Conservation (phyloP, 176 grass and related monocot genomes). For the Echinochloa phyllopogon region DNA sequence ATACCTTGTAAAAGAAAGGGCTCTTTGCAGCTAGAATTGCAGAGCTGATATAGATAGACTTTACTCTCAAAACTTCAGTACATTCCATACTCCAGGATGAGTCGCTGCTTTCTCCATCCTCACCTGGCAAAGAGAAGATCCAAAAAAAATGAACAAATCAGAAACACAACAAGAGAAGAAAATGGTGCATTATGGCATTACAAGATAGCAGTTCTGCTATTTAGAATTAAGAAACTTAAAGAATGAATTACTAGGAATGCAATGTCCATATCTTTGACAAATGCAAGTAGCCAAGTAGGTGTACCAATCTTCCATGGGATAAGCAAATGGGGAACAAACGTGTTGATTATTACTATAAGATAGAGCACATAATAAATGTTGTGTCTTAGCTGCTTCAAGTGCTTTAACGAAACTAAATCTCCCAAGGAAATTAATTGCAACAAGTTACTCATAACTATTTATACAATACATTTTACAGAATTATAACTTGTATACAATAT, state of each 20-base stretch:
- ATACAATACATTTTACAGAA: not conserved
- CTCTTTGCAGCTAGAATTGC: conserved; percentile 99
- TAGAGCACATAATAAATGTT: not conserved
- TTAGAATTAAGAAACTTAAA: not conserved
- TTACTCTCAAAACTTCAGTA: conserved; percentile 71
- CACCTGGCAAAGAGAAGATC: conserved; percentile 48
- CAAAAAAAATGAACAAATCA: not conserved
- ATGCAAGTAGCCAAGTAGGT: not conserved
- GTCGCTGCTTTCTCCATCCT: conserved; percentile 80
- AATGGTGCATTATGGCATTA: not conserved
- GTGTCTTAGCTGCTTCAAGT: conserved; percentile 12
- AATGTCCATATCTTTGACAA: conserved; percentile 8
- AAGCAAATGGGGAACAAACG: conserved; percentile 15
- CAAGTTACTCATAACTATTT: conserved; percentile 7
- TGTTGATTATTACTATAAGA: not conserved
- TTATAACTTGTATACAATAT: not conserved
- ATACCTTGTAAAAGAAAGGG: conserved; percentile 99
- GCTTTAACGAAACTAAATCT: not conserved
- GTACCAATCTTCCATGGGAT: conserved; percentile 12
- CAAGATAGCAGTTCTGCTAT: not conserved
- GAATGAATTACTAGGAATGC: not conserved
- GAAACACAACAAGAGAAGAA: conserved; percentile 35
- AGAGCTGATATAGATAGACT: conserved; percentile 93
- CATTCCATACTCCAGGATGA: conserved; percentile 73
- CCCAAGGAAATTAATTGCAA: conserved; percentile 2